These are phyloP conservation scores for Anacardium occidentale DNA, from an alignment of 345 rosid species.

Conservation along the genomic window DNA sequence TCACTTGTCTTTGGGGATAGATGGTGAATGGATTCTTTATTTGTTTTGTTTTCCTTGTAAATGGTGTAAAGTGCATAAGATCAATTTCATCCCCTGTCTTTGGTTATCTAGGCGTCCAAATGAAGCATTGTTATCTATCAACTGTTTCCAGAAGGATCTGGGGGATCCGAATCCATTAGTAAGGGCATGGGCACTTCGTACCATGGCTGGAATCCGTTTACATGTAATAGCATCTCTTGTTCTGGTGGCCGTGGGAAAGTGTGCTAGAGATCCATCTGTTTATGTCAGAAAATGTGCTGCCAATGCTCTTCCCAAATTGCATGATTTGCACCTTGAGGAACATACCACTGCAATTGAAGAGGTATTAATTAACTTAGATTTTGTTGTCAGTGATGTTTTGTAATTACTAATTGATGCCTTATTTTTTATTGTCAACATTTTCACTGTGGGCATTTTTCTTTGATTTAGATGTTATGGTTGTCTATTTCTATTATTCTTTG, in stretches of 20 bases:
- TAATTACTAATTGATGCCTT: not conserved
- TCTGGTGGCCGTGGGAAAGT: constrained; percentile 74
- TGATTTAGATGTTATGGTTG: not conserved
- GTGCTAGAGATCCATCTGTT: constrained; percentile 90
- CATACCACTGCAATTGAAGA: constrained; percentile 69
- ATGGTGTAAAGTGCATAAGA: not conserved
- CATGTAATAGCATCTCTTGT: constrained; percentile 89
- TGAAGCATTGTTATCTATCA: constrained; percentile 93
- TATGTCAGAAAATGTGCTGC: constrained; percentile 96
- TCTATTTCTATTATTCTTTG: not conserved
- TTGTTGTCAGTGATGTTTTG: not conserved
- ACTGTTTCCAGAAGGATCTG: constrained; percentile 92
- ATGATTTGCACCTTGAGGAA: constrained; percentile 80
- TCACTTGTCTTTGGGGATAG: not conserved
- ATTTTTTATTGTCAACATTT: not conserved
- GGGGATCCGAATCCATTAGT: constrained; percentile 94
- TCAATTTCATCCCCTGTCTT: constrained; percentile 8
- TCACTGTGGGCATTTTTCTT: not conserved
- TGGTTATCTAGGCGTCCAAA: constrained; percentile 73
- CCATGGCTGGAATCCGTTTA: constrained; percentile 92
- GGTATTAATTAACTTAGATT: constrained; percentile 39
- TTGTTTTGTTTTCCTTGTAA: not conserved
- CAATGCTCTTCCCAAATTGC: constrained; percentile 90
- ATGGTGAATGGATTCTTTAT: not conserved
- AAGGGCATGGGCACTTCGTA: constrained; percentile 97